Percentiles rank a stretch among this genome's conserved stretches.
phyloP scores from a whole-genome alignment of 208 protist species.

The Leishmania lainsoni region DNA sequence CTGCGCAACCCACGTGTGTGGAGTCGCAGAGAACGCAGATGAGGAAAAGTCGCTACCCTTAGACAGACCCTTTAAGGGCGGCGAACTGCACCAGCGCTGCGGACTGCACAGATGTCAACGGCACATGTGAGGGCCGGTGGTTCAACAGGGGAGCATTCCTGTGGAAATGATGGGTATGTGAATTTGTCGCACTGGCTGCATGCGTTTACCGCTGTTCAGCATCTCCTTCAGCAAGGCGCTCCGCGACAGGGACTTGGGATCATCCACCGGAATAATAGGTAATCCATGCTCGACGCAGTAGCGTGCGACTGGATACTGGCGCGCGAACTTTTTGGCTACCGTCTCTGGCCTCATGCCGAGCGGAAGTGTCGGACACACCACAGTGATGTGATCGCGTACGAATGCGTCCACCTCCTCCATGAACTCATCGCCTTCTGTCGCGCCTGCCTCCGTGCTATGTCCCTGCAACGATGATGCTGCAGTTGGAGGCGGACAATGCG shows the following conservation, averaged over 20 bases:
- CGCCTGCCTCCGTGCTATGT: background rate
- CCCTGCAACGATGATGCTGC: background rate
- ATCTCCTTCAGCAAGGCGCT: conserved; percentile 61
- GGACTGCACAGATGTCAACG: background rate
- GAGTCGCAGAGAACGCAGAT: background rate
- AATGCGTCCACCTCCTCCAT: conserved; percentile 28
- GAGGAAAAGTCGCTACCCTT: background rate
- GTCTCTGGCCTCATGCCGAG: conserved; percentile 35
- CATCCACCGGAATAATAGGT: conserved; percentile 66
- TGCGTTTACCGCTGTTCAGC: conserved; percentile 18
- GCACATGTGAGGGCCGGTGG: conserved; percentile 5
- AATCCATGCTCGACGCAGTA: conserved; percentile 71
- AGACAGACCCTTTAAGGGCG: background rate
- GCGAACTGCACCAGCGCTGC: background rate
- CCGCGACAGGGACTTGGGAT: conserved; percentile 61
- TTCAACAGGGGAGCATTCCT: background rate
- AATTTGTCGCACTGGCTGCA: background rate
- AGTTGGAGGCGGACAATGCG: background rate
- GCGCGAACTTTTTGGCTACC: conserved; percentile 42
- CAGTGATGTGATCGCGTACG: conserved; percentile 59
- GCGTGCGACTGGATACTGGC: conserved; percentile 80
- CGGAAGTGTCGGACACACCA: conserved; percentile 79
- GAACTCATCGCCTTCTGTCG: background rate
- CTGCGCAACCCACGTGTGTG: conserved; percentile 31
- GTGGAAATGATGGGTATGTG: background rate